Conservation (phyloP, 768 basidiomycete genomes). For the Tricholoma terreum region DNA sequence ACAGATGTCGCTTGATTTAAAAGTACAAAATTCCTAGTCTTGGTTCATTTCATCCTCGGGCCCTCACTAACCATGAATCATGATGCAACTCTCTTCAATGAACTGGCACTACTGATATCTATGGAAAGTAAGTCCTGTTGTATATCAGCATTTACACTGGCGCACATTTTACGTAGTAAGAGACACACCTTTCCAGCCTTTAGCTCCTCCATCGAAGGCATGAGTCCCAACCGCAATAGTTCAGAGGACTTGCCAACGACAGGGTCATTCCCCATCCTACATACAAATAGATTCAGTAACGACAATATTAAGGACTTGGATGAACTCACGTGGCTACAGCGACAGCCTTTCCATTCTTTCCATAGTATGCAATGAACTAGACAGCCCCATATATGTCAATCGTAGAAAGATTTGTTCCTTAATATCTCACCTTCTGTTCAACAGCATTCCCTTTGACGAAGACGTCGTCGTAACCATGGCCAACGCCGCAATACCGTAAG, state of each 20-base stretch:
- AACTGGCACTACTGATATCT: slow-evolving; percentile 33
- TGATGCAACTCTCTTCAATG: slow-evolving; percentile 2
- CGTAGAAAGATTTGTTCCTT: neutral
- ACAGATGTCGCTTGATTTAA: neutral
- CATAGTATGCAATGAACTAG: slow-evolving; percentile 81
- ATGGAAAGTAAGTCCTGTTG: slow-evolving; percentile 38
- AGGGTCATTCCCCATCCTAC: slow-evolving; percentile 79
- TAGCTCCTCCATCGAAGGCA: slow-evolving; percentile 77
- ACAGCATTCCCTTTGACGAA: slow-evolving; percentile 71
- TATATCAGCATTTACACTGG: neutral
- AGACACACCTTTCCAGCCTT: slow-evolving; percentile 62
- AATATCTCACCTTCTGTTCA: slow-evolving; percentile 66
- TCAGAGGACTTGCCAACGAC: slow-evolving; percentile 77
- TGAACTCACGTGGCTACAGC: slow-evolving; percentile 59
- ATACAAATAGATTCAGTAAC: neutral
- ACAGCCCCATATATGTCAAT: neutral
- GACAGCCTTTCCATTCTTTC: slow-evolving; percentile 57
- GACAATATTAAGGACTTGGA: neutral
- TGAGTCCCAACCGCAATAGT: slow-evolving; percentile 70
- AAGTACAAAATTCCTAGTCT: neutral
- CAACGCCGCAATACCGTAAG: slow-evolving; percentile 81
- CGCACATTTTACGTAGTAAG: neutral
- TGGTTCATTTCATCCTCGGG: neutral
- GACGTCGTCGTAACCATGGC: slow-evolving; percentile 69
- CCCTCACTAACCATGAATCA: neutral